phyloP scores from a whole-genome alignment of 2,329 filamentous ascomycete species.

The Colletotrichum nymphaeae region DNA sequence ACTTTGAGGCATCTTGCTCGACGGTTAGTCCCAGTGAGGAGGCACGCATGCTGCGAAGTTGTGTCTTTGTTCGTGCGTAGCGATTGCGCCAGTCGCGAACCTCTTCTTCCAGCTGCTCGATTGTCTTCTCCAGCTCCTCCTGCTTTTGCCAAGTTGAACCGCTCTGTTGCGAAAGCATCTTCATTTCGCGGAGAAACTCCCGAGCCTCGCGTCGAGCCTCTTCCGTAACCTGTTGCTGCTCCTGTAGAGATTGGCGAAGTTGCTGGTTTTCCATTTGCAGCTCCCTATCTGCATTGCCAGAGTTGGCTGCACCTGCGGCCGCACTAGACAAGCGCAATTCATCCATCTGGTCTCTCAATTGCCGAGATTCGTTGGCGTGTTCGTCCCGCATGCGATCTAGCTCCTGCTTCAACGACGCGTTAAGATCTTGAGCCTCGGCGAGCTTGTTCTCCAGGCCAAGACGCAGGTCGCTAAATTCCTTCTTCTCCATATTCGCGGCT shows the following conservation, averaged over 20 bases:
- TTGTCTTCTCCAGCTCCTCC: conserved; percentile 78
- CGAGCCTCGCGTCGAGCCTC: conserved; percentile 88
- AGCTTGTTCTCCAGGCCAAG: conserved; percentile 78
- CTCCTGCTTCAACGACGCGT: conserved; percentile 82
- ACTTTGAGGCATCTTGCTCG: conserved; percentile 76
- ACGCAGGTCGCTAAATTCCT: conserved; percentile 76
- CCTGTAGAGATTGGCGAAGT: conserved; percentile 70
- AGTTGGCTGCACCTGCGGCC: conserved; percentile 34
- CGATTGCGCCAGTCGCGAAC: conserved; percentile 91
- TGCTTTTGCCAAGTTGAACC: conserved; percentile 84
- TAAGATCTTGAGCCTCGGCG: conserved; percentile 79
- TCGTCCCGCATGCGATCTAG: conserved; percentile 79
- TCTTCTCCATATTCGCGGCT: conserved; percentile 70
- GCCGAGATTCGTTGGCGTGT: conserved; percentile 71
- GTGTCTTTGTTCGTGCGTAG: conserved; percentile 89
- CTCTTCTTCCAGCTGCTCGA: conserved; percentile 83
- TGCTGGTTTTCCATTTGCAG: conserved; percentile 77
- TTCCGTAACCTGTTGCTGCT: conserved; percentile 86
- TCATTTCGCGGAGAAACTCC: conserved; percentile 90
- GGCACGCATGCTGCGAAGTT: conserved; percentile 82
- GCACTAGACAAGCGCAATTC: conserved; percentile 54
- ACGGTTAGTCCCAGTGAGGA: conserved; percentile 80
- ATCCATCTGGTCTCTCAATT: conserved; percentile 73
- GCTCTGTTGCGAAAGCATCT: conserved; percentile 83
- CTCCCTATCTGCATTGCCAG: conserved; percentile 59